A percentile compares a stretch with the other conserved stretches of the same genome.
phyloP scores from a whole-genome alignment of 139 green algal genomes.

The Chlorella sp. region DNA sequence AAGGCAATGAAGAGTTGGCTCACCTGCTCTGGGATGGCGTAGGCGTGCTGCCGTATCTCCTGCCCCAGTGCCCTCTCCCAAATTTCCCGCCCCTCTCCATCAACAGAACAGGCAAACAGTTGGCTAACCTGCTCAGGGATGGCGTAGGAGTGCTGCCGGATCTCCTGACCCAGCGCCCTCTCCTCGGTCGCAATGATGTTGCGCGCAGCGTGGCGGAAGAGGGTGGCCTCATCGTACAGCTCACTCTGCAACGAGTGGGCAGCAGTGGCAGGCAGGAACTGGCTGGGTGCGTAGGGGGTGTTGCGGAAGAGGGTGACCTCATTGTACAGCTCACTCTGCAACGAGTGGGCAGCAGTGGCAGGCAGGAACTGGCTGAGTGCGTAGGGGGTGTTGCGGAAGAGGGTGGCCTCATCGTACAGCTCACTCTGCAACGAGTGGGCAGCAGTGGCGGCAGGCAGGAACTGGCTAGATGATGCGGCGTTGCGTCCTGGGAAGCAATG shows the following conservation, averaged over 20 bases:
- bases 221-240: constrained; percentile 6
- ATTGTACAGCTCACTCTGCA: not conserved
- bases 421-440: not conserved
- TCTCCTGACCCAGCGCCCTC: constrained; percentile 13
- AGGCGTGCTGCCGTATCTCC: too few relatives aligned
- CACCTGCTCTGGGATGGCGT: constrained; percentile 24
- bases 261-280: not conserved
- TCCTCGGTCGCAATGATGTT: constrained; percentile 19
- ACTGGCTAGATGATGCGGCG: not conserved
- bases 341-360: not conserved
- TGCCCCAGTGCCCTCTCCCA: too few relatives aligned
- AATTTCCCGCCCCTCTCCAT: too few relatives aligned
- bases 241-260: not conserved
- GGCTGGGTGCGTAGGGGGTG: not conserved
- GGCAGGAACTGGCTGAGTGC: not conserved
- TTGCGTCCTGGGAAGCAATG: too few relatives aligned
- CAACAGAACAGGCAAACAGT: too few relatives aligned
- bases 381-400: not conserved
- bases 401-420: not conserved
- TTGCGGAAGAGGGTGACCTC: not conserved
- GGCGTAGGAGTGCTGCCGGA: constrained; percentile 6
- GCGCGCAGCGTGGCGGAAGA: constrained; percentile 6
- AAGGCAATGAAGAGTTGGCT: too few relatives aligned
- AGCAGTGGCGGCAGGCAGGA: not conserved
- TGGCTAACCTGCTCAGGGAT: constrained; percentile 25